Base-by-base conservation (phyloP, 2,329 filamentous ascomycete species). In the Didymellaceae sp. region DNA sequence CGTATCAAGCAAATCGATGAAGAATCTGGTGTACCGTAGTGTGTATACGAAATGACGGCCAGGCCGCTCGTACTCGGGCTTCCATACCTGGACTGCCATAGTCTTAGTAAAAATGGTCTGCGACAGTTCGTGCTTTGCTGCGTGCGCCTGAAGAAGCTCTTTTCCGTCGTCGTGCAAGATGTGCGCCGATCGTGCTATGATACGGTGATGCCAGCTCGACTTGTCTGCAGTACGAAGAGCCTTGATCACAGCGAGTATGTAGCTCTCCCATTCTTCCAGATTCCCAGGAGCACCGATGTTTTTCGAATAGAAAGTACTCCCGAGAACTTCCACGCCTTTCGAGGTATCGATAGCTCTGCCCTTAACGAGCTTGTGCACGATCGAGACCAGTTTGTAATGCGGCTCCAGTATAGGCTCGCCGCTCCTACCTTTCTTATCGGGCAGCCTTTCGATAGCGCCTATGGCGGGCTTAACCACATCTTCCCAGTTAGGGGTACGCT, bases 1-100 rank as follows among this genome's bases (percentile, higher is more conserved):
- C 41, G 90, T 83, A 32, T 88, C 83, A 6, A 96, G 78, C 6
- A 96, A 78, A 45, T 83, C 80, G 10, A 90, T 85, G 72, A 95
- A 90, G 66, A 94, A 94, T 14, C 86, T 85, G 1, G 91, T 88
- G 65, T 97, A 97, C 56, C 89, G 86, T 39, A 90, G 86, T 0
- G 91, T 96, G 70, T 94, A 97, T 28, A 96, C 91, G 65, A 96
- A 94, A 70, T 97, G 92, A 14, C 92, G 84, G 0, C 92, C 92
- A 0, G 91, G 80, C 17, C 87, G 80, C 70, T 97, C 92, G 37
- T 89, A 86, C 59, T 96, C 92, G 28, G 92, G 94, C 62, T 92
- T 93, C 92, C 92, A 97, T 4, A 97, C 91, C 66, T 95, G 93
- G 71, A 96, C 86, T 1, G 89, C 87, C 87, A 96, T 96, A 0